Evolutionary conservation across 495 filamentous ascomycete genomes (phyloP).

Genomic region (Xylaria sp.): DNA sequence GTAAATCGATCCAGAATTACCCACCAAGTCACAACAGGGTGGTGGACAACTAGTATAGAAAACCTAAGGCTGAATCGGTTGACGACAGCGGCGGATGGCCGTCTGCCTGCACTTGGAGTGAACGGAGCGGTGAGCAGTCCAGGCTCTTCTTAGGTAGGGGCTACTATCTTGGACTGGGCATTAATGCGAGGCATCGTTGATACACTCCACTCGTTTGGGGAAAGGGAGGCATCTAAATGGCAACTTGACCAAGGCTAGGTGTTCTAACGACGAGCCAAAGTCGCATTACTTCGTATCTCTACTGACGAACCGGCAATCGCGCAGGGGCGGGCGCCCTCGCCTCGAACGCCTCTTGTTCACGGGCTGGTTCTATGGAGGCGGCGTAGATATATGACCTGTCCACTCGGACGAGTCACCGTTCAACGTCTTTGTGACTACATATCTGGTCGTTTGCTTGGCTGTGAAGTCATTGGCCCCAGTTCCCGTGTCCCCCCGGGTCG

Average conservation of each 20-base stretch:
- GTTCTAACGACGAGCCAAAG: constrained; percentile 12
- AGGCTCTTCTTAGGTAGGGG: constrained; percentile 9
- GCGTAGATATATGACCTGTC: constrained; percentile 40
- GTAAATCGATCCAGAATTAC: constrained; percentile 14
- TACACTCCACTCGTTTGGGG: constrained; percentile 16
- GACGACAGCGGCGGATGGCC: constrained; percentile 35
- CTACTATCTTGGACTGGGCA: constrained; percentile 24
- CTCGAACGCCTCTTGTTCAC: constrained; percentile 19
- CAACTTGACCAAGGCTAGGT: constrained; percentile 12
- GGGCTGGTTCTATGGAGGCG: constrained; percentile 23
- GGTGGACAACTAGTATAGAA: neutral
- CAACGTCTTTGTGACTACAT: constrained; percentile 35
- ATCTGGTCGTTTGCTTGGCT: constrained; percentile 40
- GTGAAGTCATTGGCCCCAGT: constrained; percentile 33
- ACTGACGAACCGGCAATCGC: constrained; percentile 19
- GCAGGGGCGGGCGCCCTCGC: constrained; percentile 14
- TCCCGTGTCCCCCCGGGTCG: constrained; percentile 39
- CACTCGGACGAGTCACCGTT: constrained; percentile 31
- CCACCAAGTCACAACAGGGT: constrained; percentile 9
- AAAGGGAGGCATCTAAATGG: constrained; percentile 7
- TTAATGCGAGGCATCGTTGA: constrained; percentile 26
- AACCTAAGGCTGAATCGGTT: constrained; percentile 31
- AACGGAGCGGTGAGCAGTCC: constrained; percentile 26
- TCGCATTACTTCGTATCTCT: constrained; percentile 27
- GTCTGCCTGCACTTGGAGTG: constrained; percentile 15